A percentile compares a stretch with the other conserved stretches of the same genome.
Evolutionary conservation across 441 rosid species (phyloP).

Genomic region (Croton setiger): DNA sequence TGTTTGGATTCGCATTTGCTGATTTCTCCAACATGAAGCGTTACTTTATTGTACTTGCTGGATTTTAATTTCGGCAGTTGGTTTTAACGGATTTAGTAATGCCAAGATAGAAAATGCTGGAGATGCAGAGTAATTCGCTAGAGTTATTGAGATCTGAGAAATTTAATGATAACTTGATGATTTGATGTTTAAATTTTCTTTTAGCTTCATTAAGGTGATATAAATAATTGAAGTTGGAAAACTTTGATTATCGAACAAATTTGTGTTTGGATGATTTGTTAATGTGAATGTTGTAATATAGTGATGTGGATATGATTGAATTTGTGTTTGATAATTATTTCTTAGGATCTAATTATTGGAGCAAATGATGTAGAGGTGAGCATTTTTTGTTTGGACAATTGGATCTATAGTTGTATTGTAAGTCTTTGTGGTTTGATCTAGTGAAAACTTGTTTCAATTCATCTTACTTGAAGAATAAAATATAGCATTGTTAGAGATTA

Average conservation of each 20-base stretch:
- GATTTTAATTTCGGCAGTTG: no score
- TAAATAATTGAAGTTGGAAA: background rate
- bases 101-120: background rate
- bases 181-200: background rate
- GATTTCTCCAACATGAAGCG: background rate
- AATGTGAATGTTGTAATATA: constrained; percentile 3
- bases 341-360: constrained; percentile 6
- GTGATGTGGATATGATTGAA: background rate
- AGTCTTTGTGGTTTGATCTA: background rate
- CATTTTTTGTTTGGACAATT: background rate
- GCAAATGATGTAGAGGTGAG: background rate
- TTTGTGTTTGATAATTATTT: background rate
- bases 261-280: background rate
- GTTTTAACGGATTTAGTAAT: background rate
- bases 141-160: background rate
- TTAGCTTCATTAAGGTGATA: background rate
- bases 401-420: background rate
- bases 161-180: background rate
- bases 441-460: background rate
- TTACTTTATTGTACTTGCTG: no score
- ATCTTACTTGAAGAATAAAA: background rate
- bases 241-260: background rate
- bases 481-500: background rate
- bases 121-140: background rate
- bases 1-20: constrained; percentile 5